Evolutionary conservation across 352 stramenopile species (phyloP).

Genomic region (Globisporangium okanoganense): DNA sequence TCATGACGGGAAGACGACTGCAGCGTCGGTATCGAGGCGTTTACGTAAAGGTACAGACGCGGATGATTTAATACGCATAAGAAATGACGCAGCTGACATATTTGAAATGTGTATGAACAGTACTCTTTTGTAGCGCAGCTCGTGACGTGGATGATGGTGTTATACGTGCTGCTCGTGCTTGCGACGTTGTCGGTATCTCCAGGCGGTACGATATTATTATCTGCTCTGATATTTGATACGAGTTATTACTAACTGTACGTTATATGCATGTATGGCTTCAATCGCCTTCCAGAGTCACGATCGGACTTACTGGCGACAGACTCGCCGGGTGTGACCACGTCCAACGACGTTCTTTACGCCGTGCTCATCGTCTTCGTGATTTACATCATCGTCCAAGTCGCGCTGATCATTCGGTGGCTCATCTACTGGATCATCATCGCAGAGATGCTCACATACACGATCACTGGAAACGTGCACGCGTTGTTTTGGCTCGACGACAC

Average conservation of each 20-base stretch:
- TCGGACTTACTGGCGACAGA: conserved; percentile 5
- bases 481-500: conserved; percentile 46
- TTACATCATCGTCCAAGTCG: conserved; percentile 67
- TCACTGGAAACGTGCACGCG: conserved; percentile 44
- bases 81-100: background rate
- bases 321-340: conserved; percentile 18
- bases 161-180: conserved; percentile 33
- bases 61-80: background rate
- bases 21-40: conserved; percentile 34
- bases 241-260: no score
- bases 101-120: background rate
- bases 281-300: background rate
- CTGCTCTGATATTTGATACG: no score
- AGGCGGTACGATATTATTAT: conserved; percentile 4
- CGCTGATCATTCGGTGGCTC: conserved; percentile 78
- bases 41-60: conserved; percentile 27
- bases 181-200: conserved; percentile 16
- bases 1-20: conserved; percentile 34
- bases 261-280: background rate
- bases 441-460: conserved; percentile 47
- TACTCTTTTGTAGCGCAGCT: conserved; percentile 31
- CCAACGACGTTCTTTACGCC: conserved; percentile 51
- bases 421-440: conserved; percentile 80
- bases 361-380: conserved; percentile 37
- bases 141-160: conserved; percentile 32